Base-by-base conservation (phyloP, 2,329 filamentous ascomycete genomes). In the Clonostachys solani region DNA sequence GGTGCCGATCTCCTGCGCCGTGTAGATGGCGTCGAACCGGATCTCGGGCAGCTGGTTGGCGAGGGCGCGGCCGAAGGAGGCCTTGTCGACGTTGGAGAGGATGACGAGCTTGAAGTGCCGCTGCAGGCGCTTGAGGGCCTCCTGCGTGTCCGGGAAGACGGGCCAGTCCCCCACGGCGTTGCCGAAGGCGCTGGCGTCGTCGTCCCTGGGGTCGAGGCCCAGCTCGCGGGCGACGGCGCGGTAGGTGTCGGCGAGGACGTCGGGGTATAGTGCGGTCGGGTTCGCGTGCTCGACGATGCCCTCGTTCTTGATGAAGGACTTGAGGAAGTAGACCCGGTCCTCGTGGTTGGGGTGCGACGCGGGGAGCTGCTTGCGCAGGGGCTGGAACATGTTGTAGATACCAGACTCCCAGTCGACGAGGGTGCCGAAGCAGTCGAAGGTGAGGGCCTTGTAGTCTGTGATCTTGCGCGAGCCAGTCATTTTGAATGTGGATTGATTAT, bases 381-480 rank as follows among this genome's bases (percentile, higher is more conserved):
- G 72, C 19, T 63, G 56, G 2, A 90, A 72, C 4, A 77, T 72
- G 3, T 64, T 53, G 45, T 77, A 64, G 48, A 89, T 77, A 49
- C 86, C 86, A n/a, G 69, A 61, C 62, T 90, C 84, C 86, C 86
- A 90, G 70, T 92, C 86, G 50, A 92, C 80, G 5, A 92, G 75
- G 0, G 88, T 92, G 62, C 87, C 87, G 63, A 88, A 92, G 69
- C 87, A 83, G 66, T 92, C 87, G 66, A 92, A 90, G 57, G 81
- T 83, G 44, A 89, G 78, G 49, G 63, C 62, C 10, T 56, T 58
- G 55, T 65, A 70, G 42, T 59, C 56, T 23, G 56, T 58, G 47
- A 60, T 50, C 33, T 52, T 38, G 15, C 17, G 51, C 10, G 46
- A 41, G 10, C 49, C 52, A 16, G 47, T 42, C 52, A 52, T 56